Base-by-base conservation (phyloP, 345 rosid species). In the Camelina sativa region DNA sequence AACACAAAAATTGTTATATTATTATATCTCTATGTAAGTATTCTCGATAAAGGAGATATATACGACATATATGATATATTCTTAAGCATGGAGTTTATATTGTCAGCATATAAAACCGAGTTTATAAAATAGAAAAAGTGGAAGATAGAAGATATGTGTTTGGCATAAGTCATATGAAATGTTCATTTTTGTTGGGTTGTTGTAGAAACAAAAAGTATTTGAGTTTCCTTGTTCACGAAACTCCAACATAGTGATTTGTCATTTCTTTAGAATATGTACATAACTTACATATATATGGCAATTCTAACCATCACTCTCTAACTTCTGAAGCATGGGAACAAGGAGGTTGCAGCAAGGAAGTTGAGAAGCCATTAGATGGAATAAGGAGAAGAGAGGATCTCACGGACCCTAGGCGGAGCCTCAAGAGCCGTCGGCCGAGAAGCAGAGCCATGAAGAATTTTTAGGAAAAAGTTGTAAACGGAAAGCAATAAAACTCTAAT, bases 151-250 rank as follows among this genome's bases (percentile, higher is more conserved):
- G 46, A 47, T 71, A 71, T 71, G 72, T 71, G 76, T 64, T 35
- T 76, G 75, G 75, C 65, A 55, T 13, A 44, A 55, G 75, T 77
- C 80, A 71, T 76, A 71, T 77, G 80, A 77, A 65, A 40, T 71
- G 76, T 65, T 6, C 67, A 48, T 5, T 76, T 76, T 76, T 76
- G 75, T 69, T 54, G 65, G 70, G 6, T 76, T 44, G 76, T 76
- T 53, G 2, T 12, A 23, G 80, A 55, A n/a, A n/a, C n/a, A n/a
- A n/a, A n/a, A n/a, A 43, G 48, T 71, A 48, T 52, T 30, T 75
- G 80, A 68, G 57, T 57, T 68, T 75, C 11, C 6, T 75, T 43
- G 65, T 63, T 76, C 70, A 76, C 75, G 46, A 76, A 16, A 23
- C 8, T 76, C 80, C 72, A 77, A 71, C 54, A 50, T 46, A 46